Conservation (phyloP, 805 yeast species). For the Kregervanrija pseudodelftensis region DNA sequence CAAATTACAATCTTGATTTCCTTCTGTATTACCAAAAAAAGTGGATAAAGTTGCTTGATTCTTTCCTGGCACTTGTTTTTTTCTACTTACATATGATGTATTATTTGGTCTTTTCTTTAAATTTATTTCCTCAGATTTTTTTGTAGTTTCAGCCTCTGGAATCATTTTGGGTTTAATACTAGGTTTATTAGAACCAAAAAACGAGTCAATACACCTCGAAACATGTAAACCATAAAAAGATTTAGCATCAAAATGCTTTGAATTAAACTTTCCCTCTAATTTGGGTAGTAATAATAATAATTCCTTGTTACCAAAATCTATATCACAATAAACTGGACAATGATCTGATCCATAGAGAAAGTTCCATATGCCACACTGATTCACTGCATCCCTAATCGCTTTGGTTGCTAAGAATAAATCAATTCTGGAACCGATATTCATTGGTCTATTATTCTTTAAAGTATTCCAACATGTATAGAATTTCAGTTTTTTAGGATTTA, state of each 20-base stretch:
- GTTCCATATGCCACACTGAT: slow-evolving; percentile 46
- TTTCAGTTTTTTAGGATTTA: slow-evolving; percentile 49
- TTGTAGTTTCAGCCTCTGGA: not conserved
- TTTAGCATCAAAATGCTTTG: slow-evolving; percentile 48
- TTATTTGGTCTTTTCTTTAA: slow-evolving; percentile 4
- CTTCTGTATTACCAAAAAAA: not conserved
- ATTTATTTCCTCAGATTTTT: not conserved
- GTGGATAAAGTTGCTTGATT: slow-evolving; percentile 6
- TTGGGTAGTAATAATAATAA: not conserved
- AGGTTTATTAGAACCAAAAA: slow-evolving; percentile 16
- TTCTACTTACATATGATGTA: slow-evolving; percentile 14
- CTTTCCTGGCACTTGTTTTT: slow-evolving; percentile 8
- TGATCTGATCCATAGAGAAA: slow-evolving; percentile 83
- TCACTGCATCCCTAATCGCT: slow-evolving; percentile 33
- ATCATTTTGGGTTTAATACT: not conserved
- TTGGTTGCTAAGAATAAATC: slow-evolving; percentile 61
- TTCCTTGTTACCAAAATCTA: slow-evolving; percentile 24
- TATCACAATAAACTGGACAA: slow-evolving; percentile 80
- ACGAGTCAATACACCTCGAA: slow-evolving; percentile 24
- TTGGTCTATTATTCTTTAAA: slow-evolving; percentile 62
- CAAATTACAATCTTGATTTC: not conserved
- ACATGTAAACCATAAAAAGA: slow-evolving; percentile 34
- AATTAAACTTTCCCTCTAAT: slow-evolving; percentile 2
- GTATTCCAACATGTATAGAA: slow-evolving; percentile 95
- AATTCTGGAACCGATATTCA: slow-evolving; percentile 82